Base-by-base conservation (phyloP, 2,329 filamentous ascomycete genomes). In the Ophiostoma novo-ulmi region DNA sequence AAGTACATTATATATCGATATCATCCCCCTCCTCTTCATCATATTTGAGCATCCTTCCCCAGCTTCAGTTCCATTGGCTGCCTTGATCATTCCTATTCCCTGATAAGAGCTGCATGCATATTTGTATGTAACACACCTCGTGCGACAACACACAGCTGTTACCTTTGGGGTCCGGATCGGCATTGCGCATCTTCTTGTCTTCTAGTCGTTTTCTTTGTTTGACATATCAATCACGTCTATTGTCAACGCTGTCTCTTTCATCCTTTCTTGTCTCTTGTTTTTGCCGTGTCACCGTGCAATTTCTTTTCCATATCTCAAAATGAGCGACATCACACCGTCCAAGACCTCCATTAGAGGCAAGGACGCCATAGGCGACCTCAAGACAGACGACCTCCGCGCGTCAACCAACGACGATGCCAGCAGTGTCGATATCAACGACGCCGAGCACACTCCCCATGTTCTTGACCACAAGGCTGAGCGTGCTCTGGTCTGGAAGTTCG, bases 401-500 rank as follows among this genome's bases (percentile, higher is more conserved):
- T 65, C 63, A 3, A n/a, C 35, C 36, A 65, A 41, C 66, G 66
- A 39, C 26, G 66, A 68, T 38, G 58, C 70, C 41, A 58, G 39
- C 69, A 69, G 71, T 17, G 14, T n/a, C 39, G 73, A 64, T 17
- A 52, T 63, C 26, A 41, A 44, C 35, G 70, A 69, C 11, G 63
- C 69, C 63, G 66, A 68, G 14, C 65, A 63, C 67, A 72, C 75
- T 17, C 75, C 75, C 3, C 74, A 75, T 3, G 72, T 78, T n/a
- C 71, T 83, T 58, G 81, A 84, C 74, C 74, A 75, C 36, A 75
- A 76, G 66, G 83, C 84, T 17, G 85, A 87, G 77, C 80, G 80
- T 31, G 80, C 80, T 0, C 78, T 87, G 7, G 84, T 83, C 73
- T 81, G 83, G 76, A 87, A 86, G 76, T 84, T 87, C 71, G 85